Evolutionary conservation across 352 stramenopile genomes (phyloP).

Genomic region (Phytophthora litchii): DNA sequence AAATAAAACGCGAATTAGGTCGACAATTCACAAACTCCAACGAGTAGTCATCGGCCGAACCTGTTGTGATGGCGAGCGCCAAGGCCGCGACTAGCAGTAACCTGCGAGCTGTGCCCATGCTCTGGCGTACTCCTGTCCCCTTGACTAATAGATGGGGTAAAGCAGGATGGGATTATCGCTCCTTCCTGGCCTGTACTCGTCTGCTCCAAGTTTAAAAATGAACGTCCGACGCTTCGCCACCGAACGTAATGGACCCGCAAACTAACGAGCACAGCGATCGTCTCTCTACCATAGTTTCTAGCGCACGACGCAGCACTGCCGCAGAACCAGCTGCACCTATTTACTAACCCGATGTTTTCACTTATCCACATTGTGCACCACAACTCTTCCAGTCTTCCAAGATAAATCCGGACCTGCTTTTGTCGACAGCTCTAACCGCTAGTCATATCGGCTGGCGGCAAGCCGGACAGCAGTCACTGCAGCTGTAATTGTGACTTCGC

Average conservation of each 20-base stretch:
- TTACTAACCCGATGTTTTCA: constrained; percentile 23
- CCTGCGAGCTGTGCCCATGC: constrained; percentile 28
- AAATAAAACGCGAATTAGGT: constrained; percentile 1
- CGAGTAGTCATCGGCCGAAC: constrained; percentile 1
- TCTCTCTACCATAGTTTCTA: constrained; percentile 29
- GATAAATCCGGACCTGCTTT: constrained; percentile 27
- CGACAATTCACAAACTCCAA: not conserved
- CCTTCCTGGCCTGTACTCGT: constrained; percentile 22
- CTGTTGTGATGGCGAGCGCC: constrained; percentile 24
- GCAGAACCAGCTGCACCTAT: constrained; percentile 34
- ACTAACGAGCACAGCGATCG: constrained; percentile 13
- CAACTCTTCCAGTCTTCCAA: constrained; percentile 20
- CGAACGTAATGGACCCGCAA: not conserved
- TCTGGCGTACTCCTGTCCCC: constrained; percentile 8
- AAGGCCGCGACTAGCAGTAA: constrained; percentile 26
- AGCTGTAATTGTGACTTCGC: constrained; percentile 17
- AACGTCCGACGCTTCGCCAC: constrained; percentile 20
- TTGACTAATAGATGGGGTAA: not conserved
- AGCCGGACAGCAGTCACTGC: constrained; percentile 24
- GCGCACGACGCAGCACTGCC: constrained; percentile 11
- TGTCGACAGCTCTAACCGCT: constrained; percentile 6
- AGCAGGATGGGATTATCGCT: constrained; percentile 14
- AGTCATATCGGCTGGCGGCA: constrained; percentile 5
- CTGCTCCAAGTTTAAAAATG: constrained; percentile 38
- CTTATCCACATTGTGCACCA: constrained; percentile 23